Base-by-base conservation (phyloP, 31 red algal species). In the Asparagopsis taxiformis region DNA sequence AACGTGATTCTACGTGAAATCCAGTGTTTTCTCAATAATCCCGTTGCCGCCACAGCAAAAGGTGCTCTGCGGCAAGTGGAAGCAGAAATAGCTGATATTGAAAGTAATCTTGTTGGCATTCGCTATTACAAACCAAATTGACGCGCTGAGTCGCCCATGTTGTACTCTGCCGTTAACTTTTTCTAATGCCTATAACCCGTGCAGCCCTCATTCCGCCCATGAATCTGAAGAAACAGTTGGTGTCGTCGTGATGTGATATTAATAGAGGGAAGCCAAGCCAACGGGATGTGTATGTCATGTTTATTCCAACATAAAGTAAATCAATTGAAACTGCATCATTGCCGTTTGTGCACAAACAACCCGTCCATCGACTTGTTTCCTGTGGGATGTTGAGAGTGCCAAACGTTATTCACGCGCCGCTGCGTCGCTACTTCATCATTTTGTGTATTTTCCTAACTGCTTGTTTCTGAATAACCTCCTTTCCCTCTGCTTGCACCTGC, bases 41-140 rank as follows among this genome's bases (percentile, higher is more conserved):
- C 83, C 2, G 83, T 58, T 5, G 83, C 58, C 3, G 46, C 36
- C 6, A 79, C 83, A 1, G 72, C 83, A 22, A 77, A 58, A 50
- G 73, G 73, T 15, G 74, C 83, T 39, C 34, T 88, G 73, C 21
- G 73, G 39, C 55, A 88, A 2, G 67, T 88, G 22, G 83, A 88
- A 33, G 55, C 6, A 10, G 55, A 88, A 31, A 77, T 88, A 19
- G 59, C 83, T 6, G 72, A 78, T 30, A 88, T 88, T 78, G 83
- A 88, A 49, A 72, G 57, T n/a, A 41, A 55, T 19, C 72, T 88
- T 15, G 83, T 88, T 3, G 65, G 62, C 11, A 71, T 77, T 28
- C 72, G 83, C 2, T 88, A 85, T 62, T 61, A 85, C 21, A 74
- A 85, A 49, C 25, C 70, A 19, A 51, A 39, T 19, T 76, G 56